Base-by-base conservation (phyloP, 257 asterid genomes). In the Hygrophila difformis region DNA sequence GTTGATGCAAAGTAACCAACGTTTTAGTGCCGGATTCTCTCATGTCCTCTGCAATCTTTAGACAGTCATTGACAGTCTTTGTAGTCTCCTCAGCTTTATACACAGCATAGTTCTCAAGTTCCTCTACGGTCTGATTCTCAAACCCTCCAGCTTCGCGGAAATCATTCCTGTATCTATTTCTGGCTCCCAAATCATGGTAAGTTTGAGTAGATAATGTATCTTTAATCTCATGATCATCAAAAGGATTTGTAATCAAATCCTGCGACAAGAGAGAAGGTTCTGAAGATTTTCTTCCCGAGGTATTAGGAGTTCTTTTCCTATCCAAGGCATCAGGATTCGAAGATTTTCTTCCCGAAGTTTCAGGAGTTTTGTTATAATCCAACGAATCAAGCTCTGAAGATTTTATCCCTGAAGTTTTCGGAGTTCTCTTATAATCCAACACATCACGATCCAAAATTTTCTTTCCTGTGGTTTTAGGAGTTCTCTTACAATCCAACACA, bases 11-110 rank as follows among this genome's bases (percentile, higher is more conserved):
- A 39, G 79, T 74, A 18, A 78, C 81, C 71, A 91, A 50, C 29
- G 95, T 91, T 57, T 76, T 81, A 24, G 97, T 78, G 47, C 87
- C 95, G 66, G 72, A 89, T 70, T 86, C 91, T 55, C 97, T 70
- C 21, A 91, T 87, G 51, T 78, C 97, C 68, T 80, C 95, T 4
- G 94, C 99, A 65, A 91, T 72, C 82, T 81, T 91, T 58, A 91
- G 72, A 68, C 97, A 80, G 53, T 64, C 55, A 18, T 83, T 76
- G 43, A 74, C 94, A 12, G 71, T 52, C 45, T 73, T 68, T 17
- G 99, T 86, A 34, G 89, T 83, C 55, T 86, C 94, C 64, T 86
- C 87, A 53, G 99, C 84, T 72, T 73, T 81, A 48, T 82, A 67
- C 4, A 67, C 87, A 14, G 84, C 71, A 70, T 86, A 83, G 39